A percentile compares a stretch with the other conserved stretches of the same genome.
These are phyloP conservation scores for Sclerotinia borealis DNA, from an alignment of 2,329 filamentous ascomycete species.

Conservation along the genomic window DNA sequence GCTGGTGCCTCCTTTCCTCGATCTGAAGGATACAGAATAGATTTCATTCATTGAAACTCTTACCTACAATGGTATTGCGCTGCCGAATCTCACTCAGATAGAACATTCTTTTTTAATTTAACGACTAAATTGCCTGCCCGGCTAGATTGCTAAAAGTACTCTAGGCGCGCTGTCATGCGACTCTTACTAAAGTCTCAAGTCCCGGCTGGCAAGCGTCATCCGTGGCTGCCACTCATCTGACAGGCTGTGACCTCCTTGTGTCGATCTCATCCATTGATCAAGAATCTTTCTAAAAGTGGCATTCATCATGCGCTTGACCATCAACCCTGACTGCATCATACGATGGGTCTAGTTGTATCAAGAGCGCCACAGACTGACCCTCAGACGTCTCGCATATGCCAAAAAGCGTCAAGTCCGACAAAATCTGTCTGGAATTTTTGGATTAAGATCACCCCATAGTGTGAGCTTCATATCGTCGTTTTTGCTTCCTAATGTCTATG, in stretches of 20 bases:
- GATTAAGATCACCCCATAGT: not conserved
- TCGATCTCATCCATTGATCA: not conserved
- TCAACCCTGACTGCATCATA: not conserved
- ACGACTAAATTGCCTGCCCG: not conserved
- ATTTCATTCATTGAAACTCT: not conserved
- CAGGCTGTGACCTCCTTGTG: not conserved
- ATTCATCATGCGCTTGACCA: not conserved
- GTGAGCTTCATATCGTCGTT: not conserved
- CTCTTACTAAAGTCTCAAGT: not conserved
- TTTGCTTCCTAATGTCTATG: not conserved
- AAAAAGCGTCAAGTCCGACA: slow-evolving; percentile 1
- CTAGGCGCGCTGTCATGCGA: not conserved
- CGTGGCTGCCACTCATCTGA: not conserved
- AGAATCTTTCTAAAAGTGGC: not conserved
- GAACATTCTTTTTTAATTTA: not conserved
- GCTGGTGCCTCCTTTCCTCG: not conserved
- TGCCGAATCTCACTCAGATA: not conserved
- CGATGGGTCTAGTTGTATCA: not conserved
- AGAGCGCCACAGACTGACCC: not conserved
- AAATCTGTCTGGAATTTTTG: not conserved
- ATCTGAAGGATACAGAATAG: not conserved
- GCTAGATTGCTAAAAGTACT: not conserved
- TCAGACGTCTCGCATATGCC: not conserved
- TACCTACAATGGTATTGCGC: not conserved
- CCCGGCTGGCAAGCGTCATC: not conserved